Evolutionary conservation across 2,329 filamentous ascomycete species (phyloP).

Genomic region (Lachnellula arida): DNA sequence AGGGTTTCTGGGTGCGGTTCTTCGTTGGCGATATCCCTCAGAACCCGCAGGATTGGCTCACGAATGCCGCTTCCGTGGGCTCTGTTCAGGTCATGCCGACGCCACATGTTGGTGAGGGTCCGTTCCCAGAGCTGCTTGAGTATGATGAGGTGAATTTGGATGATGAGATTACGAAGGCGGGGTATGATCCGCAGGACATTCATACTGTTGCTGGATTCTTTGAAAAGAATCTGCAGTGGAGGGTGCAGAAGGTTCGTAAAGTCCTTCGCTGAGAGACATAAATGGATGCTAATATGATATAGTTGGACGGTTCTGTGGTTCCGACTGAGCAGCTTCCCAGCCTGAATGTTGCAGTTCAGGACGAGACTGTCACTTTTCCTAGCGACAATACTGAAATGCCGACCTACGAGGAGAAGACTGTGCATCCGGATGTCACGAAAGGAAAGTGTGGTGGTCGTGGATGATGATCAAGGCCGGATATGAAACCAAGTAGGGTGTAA

Average conservation of each 20-base stretch:
- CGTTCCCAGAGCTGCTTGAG: constrained; percentile 11
- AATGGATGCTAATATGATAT: neutral
- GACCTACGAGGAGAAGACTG: constrained; percentile 19
- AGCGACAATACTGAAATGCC: constrained; percentile 18
- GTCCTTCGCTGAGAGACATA: neutral
- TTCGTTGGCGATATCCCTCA: constrained; percentile 23
- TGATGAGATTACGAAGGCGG: constrained; percentile 5
- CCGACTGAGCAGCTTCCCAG: constrained; percentile 11
- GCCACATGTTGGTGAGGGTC: constrained; percentile 1
- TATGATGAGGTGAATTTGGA: constrained; percentile 22
- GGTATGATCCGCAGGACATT: constrained; percentile 10
- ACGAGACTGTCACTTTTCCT: constrained; percentile 18
- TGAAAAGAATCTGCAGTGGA: constrained; percentile 23
- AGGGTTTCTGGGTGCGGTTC: constrained; percentile 20
- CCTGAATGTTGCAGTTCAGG: constrained; percentile 18
- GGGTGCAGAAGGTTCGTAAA: constrained; percentile 24
- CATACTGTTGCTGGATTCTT: constrained; percentile 15
- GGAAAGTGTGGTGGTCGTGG: constrained; percentile 15
- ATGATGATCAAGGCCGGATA: neutral
- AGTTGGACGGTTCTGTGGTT: constrained; percentile 18
- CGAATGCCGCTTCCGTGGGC: constrained; percentile 10
- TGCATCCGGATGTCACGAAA: constrained; percentile 20
- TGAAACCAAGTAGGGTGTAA: neutral
- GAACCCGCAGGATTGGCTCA: constrained; percentile 20
- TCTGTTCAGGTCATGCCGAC: constrained; percentile 24